phyloP scores from a whole-genome alignment of 1,284 basidiomycete species.

The Jaminaea rosea region DNA sequence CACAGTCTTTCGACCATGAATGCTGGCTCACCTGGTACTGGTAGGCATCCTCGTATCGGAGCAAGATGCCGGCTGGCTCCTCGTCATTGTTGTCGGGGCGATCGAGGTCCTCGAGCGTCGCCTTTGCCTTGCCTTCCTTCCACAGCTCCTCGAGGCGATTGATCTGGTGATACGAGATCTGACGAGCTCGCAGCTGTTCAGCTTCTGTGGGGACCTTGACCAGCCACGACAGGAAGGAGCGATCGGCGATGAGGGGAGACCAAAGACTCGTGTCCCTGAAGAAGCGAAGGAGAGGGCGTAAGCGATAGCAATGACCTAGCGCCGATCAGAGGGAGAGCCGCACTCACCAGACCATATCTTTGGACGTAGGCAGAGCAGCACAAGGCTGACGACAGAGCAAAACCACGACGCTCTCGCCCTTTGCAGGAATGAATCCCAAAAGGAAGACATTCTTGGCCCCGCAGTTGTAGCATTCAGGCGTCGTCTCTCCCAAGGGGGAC shows the following conservation, averaged over 20 bases:
- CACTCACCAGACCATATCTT: constrained; percentile 98
- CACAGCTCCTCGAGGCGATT: constrained; percentile 94
- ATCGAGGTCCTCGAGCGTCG: constrained; percentile 90
- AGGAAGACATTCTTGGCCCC: constrained; percentile 99
- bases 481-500: constrained; percentile 88
- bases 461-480: constrained; percentile 91
- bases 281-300: too few relatives aligned
- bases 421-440: constrained; percentile 97
- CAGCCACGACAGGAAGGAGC: constrained; percentile 95
- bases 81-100: constrained; percentile 61
- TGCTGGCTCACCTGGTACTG: too few relatives aligned
- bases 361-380: constrained; percentile 74
- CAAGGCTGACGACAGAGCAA: constrained; percentile 99
- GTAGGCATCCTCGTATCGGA: constrained; percentile 90
- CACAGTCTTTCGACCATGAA: too few relatives aligned
- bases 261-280: constrained; percentile 92
- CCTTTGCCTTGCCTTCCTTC: constrained; percentile 83
- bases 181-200: constrained; percentile 85
- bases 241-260: constrained; percentile 96
- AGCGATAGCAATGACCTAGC: too few relatives aligned
- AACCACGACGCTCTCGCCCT: constrained; percentile 96
- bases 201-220: constrained; percentile 93
- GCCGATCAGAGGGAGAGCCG: too few relatives aligned
- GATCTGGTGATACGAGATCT: constrained; percentile 93
- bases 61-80: constrained; percentile 80